phyloP scores from a whole-genome alignment of 108 stramenopile genomes.

The Seminavis robusta region DNA sequence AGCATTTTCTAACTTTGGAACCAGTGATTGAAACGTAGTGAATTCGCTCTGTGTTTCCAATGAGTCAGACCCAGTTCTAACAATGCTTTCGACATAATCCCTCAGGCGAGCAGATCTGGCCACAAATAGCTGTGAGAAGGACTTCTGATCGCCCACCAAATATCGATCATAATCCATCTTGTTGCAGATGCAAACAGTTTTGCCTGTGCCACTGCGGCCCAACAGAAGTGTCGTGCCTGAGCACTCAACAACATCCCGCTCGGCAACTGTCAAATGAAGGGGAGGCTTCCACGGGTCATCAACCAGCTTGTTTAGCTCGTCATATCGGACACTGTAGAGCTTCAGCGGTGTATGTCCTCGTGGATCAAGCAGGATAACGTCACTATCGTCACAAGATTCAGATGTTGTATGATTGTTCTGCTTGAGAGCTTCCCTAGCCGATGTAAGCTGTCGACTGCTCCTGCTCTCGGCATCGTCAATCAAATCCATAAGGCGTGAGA shows the following conservation, averaged over 20 bases:
- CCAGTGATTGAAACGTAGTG: constrained; percentile 34
- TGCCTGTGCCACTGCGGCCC: constrained; percentile 51
- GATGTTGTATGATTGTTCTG: constrained; percentile 1
- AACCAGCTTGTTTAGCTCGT: constrained; percentile 21
- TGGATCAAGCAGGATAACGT: constrained; percentile 30
- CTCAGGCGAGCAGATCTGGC: constrained; percentile 42
- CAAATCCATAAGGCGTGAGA: constrained; percentile 40
- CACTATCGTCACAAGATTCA: background rate
- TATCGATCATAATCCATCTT: constrained; percentile 49
- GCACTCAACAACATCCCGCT: constrained; percentile 38
- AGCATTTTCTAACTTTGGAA: constrained; percentile 14
- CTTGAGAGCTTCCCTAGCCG: background rate
- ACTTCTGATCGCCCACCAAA: background rate
- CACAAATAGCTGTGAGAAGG: constrained; percentile 46
- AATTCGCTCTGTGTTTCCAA: constrained; percentile 10
- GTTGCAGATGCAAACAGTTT: constrained; percentile 50
- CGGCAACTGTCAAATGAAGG: constrained; percentile 41
- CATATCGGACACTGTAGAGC: constrained; percentile 24
- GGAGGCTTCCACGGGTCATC: constrained; percentile 31
- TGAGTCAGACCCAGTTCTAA: too few relatives aligned
- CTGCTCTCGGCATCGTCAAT: constrained; percentile 50
- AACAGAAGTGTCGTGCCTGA: constrained; percentile 46
- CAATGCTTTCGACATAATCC: constrained; percentile 29
- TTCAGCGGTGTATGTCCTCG: constrained; percentile 43
- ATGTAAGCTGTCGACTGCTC: constrained; percentile 24